phyloP scores from a whole-genome alignment of 495 filamentous ascomycete species.

The Elaphomyces granulatus region DNA sequence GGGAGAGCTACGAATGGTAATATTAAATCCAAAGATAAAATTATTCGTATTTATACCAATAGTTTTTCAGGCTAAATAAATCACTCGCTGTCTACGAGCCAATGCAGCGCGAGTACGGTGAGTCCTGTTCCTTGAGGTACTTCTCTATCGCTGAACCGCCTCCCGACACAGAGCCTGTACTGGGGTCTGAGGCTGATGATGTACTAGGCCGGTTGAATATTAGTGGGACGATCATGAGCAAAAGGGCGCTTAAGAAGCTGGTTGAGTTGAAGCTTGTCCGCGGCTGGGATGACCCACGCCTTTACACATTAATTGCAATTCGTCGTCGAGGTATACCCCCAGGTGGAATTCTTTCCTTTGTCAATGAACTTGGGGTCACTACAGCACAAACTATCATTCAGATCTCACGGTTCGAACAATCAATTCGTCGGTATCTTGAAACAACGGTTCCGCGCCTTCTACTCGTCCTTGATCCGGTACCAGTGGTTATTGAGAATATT shows the following conservation, averaged over 20 bases:
- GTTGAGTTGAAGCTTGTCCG: slow-evolving; percentile 59
- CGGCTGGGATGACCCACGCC: slow-evolving; percentile 78
- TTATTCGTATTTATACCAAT: not conserved
- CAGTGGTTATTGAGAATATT: slow-evolving; percentile 32
- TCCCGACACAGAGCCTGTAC: too few species aligned
- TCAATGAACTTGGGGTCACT: slow-evolving; percentile 80
- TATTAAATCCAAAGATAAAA: slow-evolving; percentile 31
- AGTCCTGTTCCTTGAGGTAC: not conserved
- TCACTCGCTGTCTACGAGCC: slow-evolving; percentile 65
- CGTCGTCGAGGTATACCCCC: slow-evolving; percentile 73
- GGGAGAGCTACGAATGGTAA: slow-evolving; percentile 81
- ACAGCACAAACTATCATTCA: slow-evolving; percentile 60
- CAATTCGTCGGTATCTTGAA: slow-evolving; percentile 69
- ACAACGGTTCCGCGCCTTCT: slow-evolving; percentile 70
- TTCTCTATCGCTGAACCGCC: not conserved
- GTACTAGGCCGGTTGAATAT: slow-evolving; percentile 73
- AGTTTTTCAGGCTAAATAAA: too few species aligned
- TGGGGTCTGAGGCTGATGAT: too few species aligned
- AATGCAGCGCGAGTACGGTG: slow-evolving; percentile 62
- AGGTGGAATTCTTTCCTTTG: slow-evolving; percentile 72
- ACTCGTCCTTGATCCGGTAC: slow-evolving; percentile 60
- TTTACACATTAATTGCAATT: slow-evolving; percentile 79
- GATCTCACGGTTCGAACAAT: slow-evolving; percentile 59
- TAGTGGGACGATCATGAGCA: slow-evolving; percentile 67
- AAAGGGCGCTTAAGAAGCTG: slow-evolving; percentile 65